Conservation (phyloP, 768 basidiomycete genomes). For the Suillus discolor region DNA sequence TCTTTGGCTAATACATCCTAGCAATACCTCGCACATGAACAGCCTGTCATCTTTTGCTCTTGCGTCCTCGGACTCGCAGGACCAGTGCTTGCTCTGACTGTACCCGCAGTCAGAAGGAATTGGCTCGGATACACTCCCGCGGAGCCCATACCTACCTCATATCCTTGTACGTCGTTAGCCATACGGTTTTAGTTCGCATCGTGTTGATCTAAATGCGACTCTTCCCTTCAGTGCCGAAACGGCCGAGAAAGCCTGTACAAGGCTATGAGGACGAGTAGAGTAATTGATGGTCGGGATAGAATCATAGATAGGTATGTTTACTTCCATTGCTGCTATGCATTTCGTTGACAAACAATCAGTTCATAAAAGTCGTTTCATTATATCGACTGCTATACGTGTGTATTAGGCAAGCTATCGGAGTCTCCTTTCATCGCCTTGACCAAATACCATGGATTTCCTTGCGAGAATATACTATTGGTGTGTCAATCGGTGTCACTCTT, state of each 20-base stretch:
- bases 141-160: conserved; percentile 73
- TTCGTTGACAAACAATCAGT: not conserved
- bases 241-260: conserved; percentile 64
- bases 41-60: conserved; percentile 89
- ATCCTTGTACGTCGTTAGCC: conserved; percentile 62
- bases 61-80: conserved; percentile 73
- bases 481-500: not conserved
- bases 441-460: not conserved
- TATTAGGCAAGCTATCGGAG: not conserved
- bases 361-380: not conserved
- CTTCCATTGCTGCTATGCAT: not conserved
- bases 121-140: conserved; percentile 71
- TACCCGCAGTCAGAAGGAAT: conserved; percentile 77
- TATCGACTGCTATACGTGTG: not conserved
- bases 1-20: conserved; percentile 28
- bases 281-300: not conserved
- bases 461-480: not conserved
- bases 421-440: not conserved
- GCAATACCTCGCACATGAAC: conserved; percentile 92
- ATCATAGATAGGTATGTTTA: conserved; percentile 12
- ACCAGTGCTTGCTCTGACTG: conserved; percentile 67
- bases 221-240: conserved; percentile 59
- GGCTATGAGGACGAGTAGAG: conserved; percentile 72
- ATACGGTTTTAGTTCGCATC: not conserved
- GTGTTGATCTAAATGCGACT: conserved; percentile 5